A percentile compares a stretch with the other conserved stretches of the same genome.
Conservation (phyloP, 1,139 yeast genomes). For the Candida sojae region DNA sequence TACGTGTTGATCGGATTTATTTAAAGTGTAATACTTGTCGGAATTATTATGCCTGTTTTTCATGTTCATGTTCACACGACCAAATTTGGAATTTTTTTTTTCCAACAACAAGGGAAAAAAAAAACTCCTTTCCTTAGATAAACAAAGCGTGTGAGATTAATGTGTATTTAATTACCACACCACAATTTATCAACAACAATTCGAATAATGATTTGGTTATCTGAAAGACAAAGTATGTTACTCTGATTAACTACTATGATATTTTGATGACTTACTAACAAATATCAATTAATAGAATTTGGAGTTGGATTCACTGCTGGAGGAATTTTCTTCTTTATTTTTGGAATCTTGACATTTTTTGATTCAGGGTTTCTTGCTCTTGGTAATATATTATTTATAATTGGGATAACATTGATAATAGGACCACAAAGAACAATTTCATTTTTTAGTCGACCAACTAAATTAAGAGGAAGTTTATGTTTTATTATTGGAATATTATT, state of each 20-base stretch:
- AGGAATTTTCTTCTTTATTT: conserved; percentile 73
- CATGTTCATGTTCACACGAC: too few relatives aligned
- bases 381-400: conserved; percentile 80
- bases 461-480: conserved; percentile 82
- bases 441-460: conserved; percentile 85
- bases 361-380: conserved; percentile 88
- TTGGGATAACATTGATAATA: conserved; percentile 81
- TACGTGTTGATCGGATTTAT: too few relatives aligned
- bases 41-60: too few relatives aligned
- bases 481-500: conserved; percentile 73
- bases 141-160: too few relatives aligned
- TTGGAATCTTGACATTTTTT: conserved; percentile 84
- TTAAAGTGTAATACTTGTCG: too few relatives aligned
- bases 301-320: conserved; percentile 95
- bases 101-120: too few relatives aligned
- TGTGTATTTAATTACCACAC: neutral
- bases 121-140: too few relatives aligned
- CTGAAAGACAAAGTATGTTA: conserved; percentile 74
- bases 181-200: neutral
- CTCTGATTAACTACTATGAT: too few relatives aligned
- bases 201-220: conserved; percentile 65
- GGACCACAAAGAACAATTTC: conserved; percentile 83
- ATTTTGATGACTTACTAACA: too few relatives aligned
- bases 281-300: conserved; percentile 50
- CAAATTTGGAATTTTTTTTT: too few relatives aligned